These are phyloP conservation scores for Stropharia rugosoannulata DNA, from an alignment of 768 basidiomycete species.

Conservation along the genomic window DNA sequence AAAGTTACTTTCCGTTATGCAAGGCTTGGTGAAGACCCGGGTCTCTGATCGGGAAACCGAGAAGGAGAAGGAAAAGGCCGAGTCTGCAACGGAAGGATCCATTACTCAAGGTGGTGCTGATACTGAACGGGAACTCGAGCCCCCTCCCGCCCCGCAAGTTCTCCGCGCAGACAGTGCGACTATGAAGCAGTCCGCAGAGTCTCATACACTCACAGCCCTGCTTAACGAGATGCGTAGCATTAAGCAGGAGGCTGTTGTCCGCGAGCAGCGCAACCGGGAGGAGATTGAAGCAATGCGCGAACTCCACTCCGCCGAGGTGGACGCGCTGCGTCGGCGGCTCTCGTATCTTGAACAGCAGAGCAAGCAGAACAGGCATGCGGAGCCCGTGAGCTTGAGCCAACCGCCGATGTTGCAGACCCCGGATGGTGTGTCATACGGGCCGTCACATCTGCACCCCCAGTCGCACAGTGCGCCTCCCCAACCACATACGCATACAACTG, in stretches of 20 bases:
- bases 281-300: conserved; percentile 20
- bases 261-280: conserved; percentile 17
- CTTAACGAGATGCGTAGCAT: conserved; percentile 21
- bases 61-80: conserved; percentile 1
- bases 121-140: not conserved
- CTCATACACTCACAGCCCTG: conserved; percentile 10
- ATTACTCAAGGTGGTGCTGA: not conserved
- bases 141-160: not conserved
- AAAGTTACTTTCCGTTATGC: conserved; percentile 19
- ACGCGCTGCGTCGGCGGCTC: conserved; percentile 20
- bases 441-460: not conserved
- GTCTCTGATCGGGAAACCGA: not conserved
- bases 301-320: conserved; percentile 23
- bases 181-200: conserved; percentile 4
- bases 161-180: not conserved
- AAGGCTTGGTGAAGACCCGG: conserved; percentile 11
- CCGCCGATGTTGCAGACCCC: too few relatives aligned
- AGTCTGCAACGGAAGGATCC: conserved; percentile 4
- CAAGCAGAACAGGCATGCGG: conserved; percentile 9
- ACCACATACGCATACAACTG: too few relatives aligned
- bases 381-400: not conserved
- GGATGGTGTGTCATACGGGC: not conserved
- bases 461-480: not conserved
- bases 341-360: conserved; percentile 21
- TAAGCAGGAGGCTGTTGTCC: conserved; percentile 15